These are phyloP conservation scores for Chaetomium olivaceum DNA, from an alignment of 2,329 filamentous ascomycete genomes.

Conservation along the genomic window DNA sequence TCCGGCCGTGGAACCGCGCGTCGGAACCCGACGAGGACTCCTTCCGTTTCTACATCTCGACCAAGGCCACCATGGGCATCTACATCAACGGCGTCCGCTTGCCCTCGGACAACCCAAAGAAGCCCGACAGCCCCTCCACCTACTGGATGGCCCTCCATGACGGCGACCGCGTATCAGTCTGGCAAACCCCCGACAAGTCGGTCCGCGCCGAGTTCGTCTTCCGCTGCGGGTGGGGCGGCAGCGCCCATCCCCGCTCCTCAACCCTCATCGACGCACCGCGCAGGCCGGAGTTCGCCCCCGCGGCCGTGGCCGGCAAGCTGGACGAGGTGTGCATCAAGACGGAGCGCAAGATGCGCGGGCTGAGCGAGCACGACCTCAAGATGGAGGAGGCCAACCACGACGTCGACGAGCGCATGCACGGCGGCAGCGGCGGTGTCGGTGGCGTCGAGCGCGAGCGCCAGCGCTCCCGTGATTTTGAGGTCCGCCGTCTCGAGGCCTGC, in stretches of 20 bases:
- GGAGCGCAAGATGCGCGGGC: slow-evolving; percentile 47
- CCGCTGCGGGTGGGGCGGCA: slow-evolving; percentile 58
- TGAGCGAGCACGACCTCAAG: slow-evolving; percentile 43
- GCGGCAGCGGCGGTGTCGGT: too few relatives aligned
- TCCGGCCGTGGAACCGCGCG: slow-evolving; percentile 56
- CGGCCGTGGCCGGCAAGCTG: slow-evolving; percentile 46
- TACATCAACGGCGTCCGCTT: slow-evolving; percentile 73
- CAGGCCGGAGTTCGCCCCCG: slow-evolving; percentile 41
- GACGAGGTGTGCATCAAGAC: slow-evolving; percentile 51
- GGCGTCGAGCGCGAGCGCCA: slow-evolving; percentile 50
- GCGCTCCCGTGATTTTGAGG: slow-evolving; percentile 53
- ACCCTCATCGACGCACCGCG: slow-evolving; percentile 18
- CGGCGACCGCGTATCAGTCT: slow-evolving; percentile 76
- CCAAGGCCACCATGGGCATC: slow-evolving; percentile 75
- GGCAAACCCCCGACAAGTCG: slow-evolving; percentile 49
- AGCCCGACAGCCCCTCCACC: slow-evolving; percentile 55
- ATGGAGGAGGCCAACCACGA: slow-evolving; percentile 50
- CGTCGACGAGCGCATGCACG: slow-evolving; percentile 43
- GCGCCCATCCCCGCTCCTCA: slow-evolving; percentile 44
- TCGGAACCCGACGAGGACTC: slow-evolving; percentile 50
- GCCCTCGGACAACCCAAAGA: slow-evolving; percentile 54
- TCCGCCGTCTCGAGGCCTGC: slow-evolving; percentile 48
- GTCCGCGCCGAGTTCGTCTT: slow-evolving; percentile 49
- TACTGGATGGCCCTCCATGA: slow-evolving; percentile 71
- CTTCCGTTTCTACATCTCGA: slow-evolving; percentile 73